These are phyloP conservation scores for Diaporthe vexans DNA, from an alignment of 2,329 filamentous ascomycete species.

Conservation along the genomic window DNA sequence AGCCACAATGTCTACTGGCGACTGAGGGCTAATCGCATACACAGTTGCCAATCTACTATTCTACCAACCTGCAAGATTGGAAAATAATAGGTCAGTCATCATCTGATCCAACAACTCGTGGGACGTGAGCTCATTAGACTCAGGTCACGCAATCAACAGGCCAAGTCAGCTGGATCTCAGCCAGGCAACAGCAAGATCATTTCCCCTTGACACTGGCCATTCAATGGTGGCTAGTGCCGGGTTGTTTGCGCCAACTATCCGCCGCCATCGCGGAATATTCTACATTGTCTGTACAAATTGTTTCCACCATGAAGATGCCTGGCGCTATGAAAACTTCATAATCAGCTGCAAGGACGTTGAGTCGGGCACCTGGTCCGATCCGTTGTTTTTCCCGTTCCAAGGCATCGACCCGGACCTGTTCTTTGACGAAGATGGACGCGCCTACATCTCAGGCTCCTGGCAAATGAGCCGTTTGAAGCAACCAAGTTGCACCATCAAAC, in stretches of 20 bases:
- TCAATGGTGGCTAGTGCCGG: constrained; percentile 20
- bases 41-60: neutral
- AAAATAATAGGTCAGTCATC: neutral
- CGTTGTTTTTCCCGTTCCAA: constrained; percentile 47
- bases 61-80: constrained; percentile 8
- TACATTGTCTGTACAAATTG: constrained; percentile 57
- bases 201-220: constrained; percentile 17
- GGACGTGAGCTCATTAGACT: neutral
- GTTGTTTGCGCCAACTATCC: constrained; percentile 56
- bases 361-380: constrained; percentile 57
- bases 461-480: constrained; percentile 42
- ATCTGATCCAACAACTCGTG: no score
- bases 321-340: constrained; percentile 54
- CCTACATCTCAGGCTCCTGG: constrained; percentile 52
- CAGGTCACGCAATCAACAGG: constrained; percentile 11
- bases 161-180: constrained; percentile 7
- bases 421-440: constrained; percentile 53
- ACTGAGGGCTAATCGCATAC: neutral
- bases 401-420: constrained; percentile 59
- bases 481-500: constrained; percentile 43
- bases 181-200: neutral
- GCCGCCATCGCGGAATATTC: constrained; percentile 58
- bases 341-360: constrained; percentile 57
- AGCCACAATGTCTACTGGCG: neutral
- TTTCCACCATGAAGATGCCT: constrained; percentile 51